Conservation (phyloP, 441 rosid species). For the Theobroma grandiflorum region DNA sequence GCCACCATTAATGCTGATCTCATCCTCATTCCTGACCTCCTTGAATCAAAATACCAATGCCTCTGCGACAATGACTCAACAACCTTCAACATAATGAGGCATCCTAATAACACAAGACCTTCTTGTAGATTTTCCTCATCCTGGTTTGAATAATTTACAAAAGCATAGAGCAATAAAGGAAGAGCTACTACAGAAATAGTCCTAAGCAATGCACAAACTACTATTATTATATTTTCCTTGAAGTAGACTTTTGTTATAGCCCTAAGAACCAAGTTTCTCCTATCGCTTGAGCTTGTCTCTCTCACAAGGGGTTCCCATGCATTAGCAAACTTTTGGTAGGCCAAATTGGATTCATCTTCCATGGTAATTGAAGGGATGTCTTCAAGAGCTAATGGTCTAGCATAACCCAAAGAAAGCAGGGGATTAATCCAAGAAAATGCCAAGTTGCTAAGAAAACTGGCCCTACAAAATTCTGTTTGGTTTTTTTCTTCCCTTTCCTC, state of each 20-base stretch:
- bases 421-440: slow-evolving; percentile 84
- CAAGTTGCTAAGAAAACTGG: slow-evolving; percentile 61
- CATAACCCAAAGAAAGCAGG: slow-evolving; percentile 68
- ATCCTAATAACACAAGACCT: slow-evolving; percentile 67
- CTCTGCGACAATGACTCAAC: slow-evolving; percentile 89
- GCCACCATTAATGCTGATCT: slow-evolving; percentile 94
- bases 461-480: slow-evolving; percentile 43
- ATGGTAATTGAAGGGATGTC: slow-evolving; percentile 72
- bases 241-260: slow-evolving; percentile 62
- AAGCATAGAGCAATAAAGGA: slow-evolving; percentile 77
- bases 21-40: slow-evolving; percentile 89
- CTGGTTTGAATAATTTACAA: slow-evolving; percentile 68
- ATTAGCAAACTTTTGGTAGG: slow-evolving; percentile 61
- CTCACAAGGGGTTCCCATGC: slow-evolving; percentile 60
- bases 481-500: slow-evolving; percentile 37
- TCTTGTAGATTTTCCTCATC: slow-evolving; percentile 49
- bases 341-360: slow-evolving; percentile 70
- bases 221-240: slow-evolving; percentile 64
- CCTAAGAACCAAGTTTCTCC: slow-evolving; percentile 60
- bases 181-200: slow-evolving; percentile 63
- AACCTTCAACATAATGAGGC: slow-evolving; percentile 58
- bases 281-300: slow-evolving; percentile 38
- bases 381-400: slow-evolving; percentile 61
- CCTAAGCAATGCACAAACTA: slow-evolving; percentile 62
- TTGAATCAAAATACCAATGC: slow-evolving; percentile 70